Conservation (phyloP, 352 stramenopile genomes). For the Chrysophaeum taylorii region DNA sequence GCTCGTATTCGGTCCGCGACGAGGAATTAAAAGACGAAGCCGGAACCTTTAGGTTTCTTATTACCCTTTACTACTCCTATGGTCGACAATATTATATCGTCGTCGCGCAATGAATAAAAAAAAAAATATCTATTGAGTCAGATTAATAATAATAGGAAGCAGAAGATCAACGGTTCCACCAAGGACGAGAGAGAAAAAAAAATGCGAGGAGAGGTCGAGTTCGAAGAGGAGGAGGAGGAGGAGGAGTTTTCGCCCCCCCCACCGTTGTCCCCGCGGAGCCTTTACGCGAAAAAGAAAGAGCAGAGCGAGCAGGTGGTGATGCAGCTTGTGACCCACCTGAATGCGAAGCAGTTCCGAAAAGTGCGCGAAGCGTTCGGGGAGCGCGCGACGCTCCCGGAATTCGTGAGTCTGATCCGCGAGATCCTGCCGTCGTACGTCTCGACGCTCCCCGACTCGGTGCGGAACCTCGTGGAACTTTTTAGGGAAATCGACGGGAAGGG, state of each 20-base stretch:
- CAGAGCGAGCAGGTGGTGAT: neutral
- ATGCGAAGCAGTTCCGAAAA: neutral
- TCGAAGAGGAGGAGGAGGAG: neutral
- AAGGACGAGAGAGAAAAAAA: too few species aligned
- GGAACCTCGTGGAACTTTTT: conserved; percentile 71
- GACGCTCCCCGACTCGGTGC: conserved; percentile 26
- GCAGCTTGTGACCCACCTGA: conserved; percentile 8
- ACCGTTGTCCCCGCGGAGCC: neutral
- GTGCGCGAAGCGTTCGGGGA: neutral
- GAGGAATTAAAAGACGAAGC: too few species aligned
- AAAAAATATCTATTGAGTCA: too few species aligned
- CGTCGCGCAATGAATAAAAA: too few species aligned
- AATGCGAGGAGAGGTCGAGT: too few species aligned
- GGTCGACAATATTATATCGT: too few species aligned
- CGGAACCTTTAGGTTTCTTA: too few species aligned
- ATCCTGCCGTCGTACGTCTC: neutral
- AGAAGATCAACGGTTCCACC: too few species aligned
- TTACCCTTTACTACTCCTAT: too few species aligned
- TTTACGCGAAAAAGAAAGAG: neutral
- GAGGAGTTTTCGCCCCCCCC: too few species aligned
- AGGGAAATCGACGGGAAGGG: conserved; percentile 78
- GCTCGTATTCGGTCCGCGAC: too few species aligned
- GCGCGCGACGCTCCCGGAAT: neutral
- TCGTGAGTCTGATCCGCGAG: neutral
- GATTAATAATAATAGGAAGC: too few species aligned